Conservation (phyloP, 1,284 basidiomycete species). For the Moesziomyces aphidis region DNA sequence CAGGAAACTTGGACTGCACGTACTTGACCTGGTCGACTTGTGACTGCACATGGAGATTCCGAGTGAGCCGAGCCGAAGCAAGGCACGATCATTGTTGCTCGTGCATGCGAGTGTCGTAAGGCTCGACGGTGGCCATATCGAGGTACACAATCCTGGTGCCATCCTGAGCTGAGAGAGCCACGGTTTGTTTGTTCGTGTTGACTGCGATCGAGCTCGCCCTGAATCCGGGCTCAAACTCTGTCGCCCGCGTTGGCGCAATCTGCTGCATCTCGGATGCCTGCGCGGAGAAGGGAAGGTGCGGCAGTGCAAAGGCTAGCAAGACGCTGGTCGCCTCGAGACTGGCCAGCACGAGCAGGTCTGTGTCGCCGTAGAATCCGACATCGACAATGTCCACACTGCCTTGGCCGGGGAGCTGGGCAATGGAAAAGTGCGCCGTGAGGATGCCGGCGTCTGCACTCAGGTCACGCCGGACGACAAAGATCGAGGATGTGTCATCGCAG, state of each 20-base stretch:
- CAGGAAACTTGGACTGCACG: too few relatives aligned
- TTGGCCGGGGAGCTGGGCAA: not conserved
- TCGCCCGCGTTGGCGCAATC: constrained; percentile 14
- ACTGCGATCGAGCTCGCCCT: constrained; percentile 24
- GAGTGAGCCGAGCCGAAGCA: not conserved
- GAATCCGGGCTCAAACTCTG: constrained; percentile 29
- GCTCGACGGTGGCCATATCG: constrained; percentile 20
- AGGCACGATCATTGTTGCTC: not conserved
- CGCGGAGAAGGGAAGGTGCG: constrained; percentile 10
- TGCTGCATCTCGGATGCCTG: not conserved
- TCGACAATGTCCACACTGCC: constrained; percentile 16
- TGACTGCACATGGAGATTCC: too few relatives aligned
- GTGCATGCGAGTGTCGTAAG: not conserved
- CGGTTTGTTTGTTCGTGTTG: constrained; percentile 40
- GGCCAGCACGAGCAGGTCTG: constrained; percentile 31
- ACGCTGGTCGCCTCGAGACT: constrained; percentile 4
- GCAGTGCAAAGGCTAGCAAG: constrained; percentile 11
- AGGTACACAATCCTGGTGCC: constrained; percentile 29
- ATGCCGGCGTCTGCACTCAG: not conserved
- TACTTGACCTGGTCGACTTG: too few relatives aligned
- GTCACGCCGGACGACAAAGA: constrained; percentile 14
- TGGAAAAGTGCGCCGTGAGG: constrained; percentile 4
- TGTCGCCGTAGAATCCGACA: constrained; percentile 23
- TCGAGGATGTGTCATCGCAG: not conserved
- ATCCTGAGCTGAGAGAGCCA: constrained; percentile 17